A percentile compares a stretch with the other conserved stretches of the same genome.
phyloP scores from a whole-genome alignment of 192 early-diverging fungal species.

The Radiomyces spectabilis region DNA sequence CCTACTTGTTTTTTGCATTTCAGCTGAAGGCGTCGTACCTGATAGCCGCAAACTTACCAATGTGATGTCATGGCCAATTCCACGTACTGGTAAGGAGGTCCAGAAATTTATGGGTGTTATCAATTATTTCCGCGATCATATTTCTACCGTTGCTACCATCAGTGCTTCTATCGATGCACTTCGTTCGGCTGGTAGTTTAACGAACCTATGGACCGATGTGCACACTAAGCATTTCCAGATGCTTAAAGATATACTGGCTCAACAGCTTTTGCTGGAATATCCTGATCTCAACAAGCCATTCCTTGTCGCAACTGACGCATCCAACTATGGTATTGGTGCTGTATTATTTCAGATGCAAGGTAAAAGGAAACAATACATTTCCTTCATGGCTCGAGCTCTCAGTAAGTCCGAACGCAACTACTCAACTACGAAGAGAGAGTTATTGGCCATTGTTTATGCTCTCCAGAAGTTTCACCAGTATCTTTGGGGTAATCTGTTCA shows the following conservation, averaged over 20 bases:
- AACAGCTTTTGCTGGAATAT: constrained; percentile 13
- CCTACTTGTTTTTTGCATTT: constrained; percentile 1
- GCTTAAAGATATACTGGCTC: neutral
- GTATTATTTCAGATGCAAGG: constrained; percentile 21
- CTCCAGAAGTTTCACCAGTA: constrained; percentile 28
- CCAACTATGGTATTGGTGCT: constrained; percentile 25
- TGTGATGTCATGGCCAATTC: constrained; percentile 3
- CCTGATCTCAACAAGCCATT: constrained; percentile 17
- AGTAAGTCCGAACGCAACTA: constrained; percentile 19
- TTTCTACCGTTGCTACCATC: neutral
- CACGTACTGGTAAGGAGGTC: constrained; percentile 15
- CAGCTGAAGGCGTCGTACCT: constrained; percentile 2
- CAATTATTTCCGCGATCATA: constrained; percentile 21
- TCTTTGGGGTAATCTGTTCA: constrained; percentile 26
- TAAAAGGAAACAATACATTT: constrained; percentile 12
- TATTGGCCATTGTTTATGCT: constrained; percentile 13
- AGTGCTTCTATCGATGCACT: constrained; percentile 14
- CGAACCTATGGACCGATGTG: neutral
- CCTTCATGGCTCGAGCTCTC: constrained; percentile 14
- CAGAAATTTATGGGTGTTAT: constrained; percentile 15
- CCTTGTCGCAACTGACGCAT: constrained; percentile 28
- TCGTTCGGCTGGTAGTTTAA: neutral
- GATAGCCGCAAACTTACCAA: constrained; percentile 19
- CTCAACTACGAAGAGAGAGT: constrained; percentile 20
- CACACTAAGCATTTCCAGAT: neutral